Conservation (phyloP, 192 early-diverging fungal species). For the Tieghemiomyces parasiticus region DNA sequence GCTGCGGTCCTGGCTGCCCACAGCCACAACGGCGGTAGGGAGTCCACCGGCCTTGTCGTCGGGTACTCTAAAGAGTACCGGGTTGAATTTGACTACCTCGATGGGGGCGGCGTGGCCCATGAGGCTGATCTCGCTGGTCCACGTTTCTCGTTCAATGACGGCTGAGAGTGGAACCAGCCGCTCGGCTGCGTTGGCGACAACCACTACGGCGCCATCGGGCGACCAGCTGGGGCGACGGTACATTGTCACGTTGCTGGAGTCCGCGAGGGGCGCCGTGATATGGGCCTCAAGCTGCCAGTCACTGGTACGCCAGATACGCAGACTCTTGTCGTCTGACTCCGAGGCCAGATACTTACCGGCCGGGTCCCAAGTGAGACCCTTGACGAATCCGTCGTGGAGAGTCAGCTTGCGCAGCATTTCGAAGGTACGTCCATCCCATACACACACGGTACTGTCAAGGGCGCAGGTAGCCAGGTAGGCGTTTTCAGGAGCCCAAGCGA, state of each 20-base stretch:
- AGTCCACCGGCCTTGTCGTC: slow-evolving; percentile 15
- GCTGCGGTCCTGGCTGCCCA: slow-evolving; percentile 80
- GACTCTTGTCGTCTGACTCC: slow-evolving; percentile 84
- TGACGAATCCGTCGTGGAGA: slow-evolving; percentile 78
- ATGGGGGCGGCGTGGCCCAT: slow-evolving; percentile 82
- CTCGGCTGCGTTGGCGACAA: slow-evolving; percentile 77
- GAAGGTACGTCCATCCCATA: slow-evolving; percentile 80
- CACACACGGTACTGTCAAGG: slow-evolving; percentile 61
- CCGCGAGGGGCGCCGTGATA: slow-evolving; percentile 53
- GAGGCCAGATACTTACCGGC: slow-evolving; percentile 84
- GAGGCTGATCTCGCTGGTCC: slow-evolving; percentile 61
- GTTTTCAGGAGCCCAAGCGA: slow-evolving; percentile 85
- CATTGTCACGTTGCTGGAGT: slow-evolving; percentile 75
- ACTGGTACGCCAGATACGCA: slow-evolving; percentile 71
- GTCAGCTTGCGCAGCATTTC: slow-evolving; percentile 46
- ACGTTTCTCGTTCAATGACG: slow-evolving; percentile 59
- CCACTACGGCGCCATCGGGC: slow-evolving; percentile 92
- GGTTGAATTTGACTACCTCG: slow-evolving; percentile 84
- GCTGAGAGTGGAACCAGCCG: slow-evolving; percentile 63
- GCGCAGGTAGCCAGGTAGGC: slow-evolving; percentile 80
- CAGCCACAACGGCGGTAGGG: slow-evolving; percentile 50
- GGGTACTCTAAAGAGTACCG: slow-evolving; percentile 46
- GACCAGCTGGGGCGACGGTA: slow-evolving; percentile 88
- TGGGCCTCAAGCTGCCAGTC: slow-evolving; percentile 74
- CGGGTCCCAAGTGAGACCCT: slow-evolving; percentile 94